Evolutionary conservation across 164 flowering plant genomes (phyloP), one percentile per base, ranked within the genome.

Genomic region (Vitis cinerea): DNA sequence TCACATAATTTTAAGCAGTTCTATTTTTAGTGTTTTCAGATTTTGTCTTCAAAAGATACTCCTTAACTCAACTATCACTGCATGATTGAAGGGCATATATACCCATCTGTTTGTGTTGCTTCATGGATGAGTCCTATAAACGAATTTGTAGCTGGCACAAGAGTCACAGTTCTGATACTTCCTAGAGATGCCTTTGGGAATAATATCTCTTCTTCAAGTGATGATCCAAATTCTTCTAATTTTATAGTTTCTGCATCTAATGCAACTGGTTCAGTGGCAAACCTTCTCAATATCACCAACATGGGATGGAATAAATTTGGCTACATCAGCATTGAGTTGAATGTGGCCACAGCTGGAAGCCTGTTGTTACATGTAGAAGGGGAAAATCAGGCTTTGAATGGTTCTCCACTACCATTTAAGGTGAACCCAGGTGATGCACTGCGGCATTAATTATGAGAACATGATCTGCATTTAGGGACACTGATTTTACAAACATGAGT

Each of bases 161-260:
- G 63, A 70, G 93, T 86, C 17, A 71, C 83, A 27, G 61, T 88
- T 14, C 48, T 84, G 67, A 80, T 94, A 67, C 92, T 83, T 74
- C 97, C 94, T 14, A 90, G 81, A 74, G 99, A 94, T 80, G 95
- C 97, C 71, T 94, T 92, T 84, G 99, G 97, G 64, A 94, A 94
- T 77, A 86, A 85, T 73, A 73, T 92, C 19, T 76, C 94, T 69
- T 74, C 79, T 1, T 72, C 80, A 9, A 77, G 67, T 27, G 79
- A 76, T 71, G 85, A 80, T 12, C 62, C 76, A 15, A 72, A 65
- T 51, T 59, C 72, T 10, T 71, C 69, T 59, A 81, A 69, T 59
- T 88, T 86, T 70, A 64, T 71, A 10, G 55, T 88, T 16, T 81
- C 85, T 15, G 78, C 79, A 31, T 69, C 76, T 13, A 64, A 65